Evolutionary conservation across 257 asterid genomes (phyloP).

Genomic region (Capsicum chinense): DNA sequence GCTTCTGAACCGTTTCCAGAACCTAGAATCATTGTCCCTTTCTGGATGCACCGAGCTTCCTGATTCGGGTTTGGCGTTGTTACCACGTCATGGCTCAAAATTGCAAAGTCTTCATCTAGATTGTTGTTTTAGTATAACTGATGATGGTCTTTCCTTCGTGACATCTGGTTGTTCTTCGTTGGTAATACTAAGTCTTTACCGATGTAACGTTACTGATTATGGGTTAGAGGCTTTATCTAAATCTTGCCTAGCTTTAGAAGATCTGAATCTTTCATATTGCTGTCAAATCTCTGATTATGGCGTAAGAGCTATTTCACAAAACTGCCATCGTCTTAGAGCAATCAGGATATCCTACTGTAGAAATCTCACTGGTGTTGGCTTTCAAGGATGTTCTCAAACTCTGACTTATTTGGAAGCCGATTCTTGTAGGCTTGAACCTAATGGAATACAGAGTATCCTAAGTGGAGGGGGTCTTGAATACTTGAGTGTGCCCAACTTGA

Average conservation of each 20-base stretch:
- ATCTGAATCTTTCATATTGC: constrained; percentile 66
- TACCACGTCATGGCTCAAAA: constrained; percentile 48
- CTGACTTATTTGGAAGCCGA: constrained; percentile 61
- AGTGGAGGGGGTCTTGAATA: constrained; percentile 79
- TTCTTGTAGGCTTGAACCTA: constrained; percentile 66
- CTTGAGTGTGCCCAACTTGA: constrained; percentile 55
- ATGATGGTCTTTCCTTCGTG: constrained; percentile 53
- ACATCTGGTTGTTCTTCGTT: constrained; percentile 63
- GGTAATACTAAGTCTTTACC: constrained; percentile 61
- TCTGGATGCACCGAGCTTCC: constrained; percentile 69
- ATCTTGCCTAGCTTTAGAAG: constrained; percentile 51
- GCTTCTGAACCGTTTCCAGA: constrained; percentile 58
- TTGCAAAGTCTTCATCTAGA: constrained; percentile 55
- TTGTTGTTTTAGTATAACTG: constrained; percentile 63
- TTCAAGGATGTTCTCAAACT: constrained; percentile 60
- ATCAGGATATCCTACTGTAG: constrained; percentile 67
- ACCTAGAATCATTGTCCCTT: constrained; percentile 58
- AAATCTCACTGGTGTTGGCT: constrained; percentile 65
- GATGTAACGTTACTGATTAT: constrained; percentile 64
- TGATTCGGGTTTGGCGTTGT: constrained; percentile 56
- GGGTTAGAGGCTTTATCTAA: constrained; percentile 58
- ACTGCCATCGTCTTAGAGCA: constrained; percentile 55
- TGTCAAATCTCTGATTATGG: constrained; percentile 61
- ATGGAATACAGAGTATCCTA: constrained; percentile 56
- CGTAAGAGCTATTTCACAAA: constrained; percentile 47